A percentile compares a stretch with the other conserved stretches of the same genome.
phyloP scores from a whole-genome alignment of 495 filamentous ascomycete species.

The Aspergillus taichungensis region DNA sequence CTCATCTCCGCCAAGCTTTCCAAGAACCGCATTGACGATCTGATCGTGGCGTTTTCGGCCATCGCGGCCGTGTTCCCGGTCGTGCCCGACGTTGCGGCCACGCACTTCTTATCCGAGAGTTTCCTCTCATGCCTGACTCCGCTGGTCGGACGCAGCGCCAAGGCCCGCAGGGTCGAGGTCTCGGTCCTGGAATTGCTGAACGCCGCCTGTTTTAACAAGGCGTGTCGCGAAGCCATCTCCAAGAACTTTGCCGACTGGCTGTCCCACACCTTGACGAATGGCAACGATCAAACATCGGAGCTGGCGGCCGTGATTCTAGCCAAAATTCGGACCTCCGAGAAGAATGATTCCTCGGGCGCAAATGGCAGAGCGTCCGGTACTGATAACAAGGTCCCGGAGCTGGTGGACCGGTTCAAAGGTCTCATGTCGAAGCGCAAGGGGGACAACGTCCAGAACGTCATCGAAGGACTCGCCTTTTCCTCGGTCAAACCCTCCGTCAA shows the following conservation, averaged over 20 bases:
- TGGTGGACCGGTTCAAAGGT: conserved; percentile 69
- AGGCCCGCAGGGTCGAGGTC: conserved; percentile 68
- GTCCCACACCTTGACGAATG: conserved; percentile 62
- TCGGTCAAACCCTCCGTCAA: conserved; percentile 77
- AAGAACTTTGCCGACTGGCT: conserved; percentile 80
- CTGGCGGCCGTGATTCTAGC: conserved; percentile 81
- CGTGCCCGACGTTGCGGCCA: conserved; percentile 55
- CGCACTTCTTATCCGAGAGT: conserved; percentile 74
- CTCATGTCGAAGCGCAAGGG: conserved; percentile 58
- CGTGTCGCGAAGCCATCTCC: conserved; percentile 68
- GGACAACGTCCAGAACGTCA: conserved; percentile 51
- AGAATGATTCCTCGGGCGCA: conserved; percentile 25
- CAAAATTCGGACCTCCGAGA: conserved; percentile 52
- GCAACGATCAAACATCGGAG: conserved; percentile 51
- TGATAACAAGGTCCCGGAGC: conserved; percentile 53
- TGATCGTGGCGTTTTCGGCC: conserved; percentile 77
- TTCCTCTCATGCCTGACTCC: conserved; percentile 65
- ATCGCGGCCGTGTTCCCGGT: conserved; percentile 81
- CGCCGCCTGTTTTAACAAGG: conserved; percentile 73
- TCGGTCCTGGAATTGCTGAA: conserved; percentile 80
- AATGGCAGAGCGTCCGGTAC: conserved; percentile 36
- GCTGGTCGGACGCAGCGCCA: conserved; percentile 62
- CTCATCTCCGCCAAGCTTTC: conserved; percentile 53
- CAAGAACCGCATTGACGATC: conserved; percentile 46
- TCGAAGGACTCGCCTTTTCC: conserved; percentile 90